Percentiles rank a stretch among this genome's conserved stretches.
Conservation (phyloP, 192 early-diverging fungal species). For the Gonapodya prolifera region DNA sequence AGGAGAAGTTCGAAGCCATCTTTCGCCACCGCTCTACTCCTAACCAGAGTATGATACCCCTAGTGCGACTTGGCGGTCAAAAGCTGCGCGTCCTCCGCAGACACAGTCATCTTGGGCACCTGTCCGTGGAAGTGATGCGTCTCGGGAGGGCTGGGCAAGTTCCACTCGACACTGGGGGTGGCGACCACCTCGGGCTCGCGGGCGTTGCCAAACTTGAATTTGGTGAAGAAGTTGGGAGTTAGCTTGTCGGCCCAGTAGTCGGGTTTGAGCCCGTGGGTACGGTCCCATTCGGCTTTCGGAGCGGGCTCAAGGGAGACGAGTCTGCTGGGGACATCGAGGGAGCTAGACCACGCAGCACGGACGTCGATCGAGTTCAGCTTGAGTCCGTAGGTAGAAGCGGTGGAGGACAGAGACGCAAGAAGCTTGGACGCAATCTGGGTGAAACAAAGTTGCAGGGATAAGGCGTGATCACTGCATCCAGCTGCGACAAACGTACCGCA, state of each 20-base stretch:
- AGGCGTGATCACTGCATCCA: too few relatives aligned
- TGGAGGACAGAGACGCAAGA: background rate
- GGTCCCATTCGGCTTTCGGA: background rate
- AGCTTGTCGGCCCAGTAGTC: conserved; percentile 6
- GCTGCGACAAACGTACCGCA: background rate
- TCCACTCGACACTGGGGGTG: background rate
- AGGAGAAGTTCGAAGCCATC: too few relatives aligned
- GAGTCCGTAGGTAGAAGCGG: background rate
- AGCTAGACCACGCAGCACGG: background rate
- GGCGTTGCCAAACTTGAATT: background rate
- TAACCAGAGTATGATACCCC: too few relatives aligned
- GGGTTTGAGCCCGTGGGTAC: background rate
- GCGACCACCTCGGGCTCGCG: conserved; percentile 1
- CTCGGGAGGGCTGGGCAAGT: conserved; percentile 4
- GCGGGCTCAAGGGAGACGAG: conserved; percentile 2
- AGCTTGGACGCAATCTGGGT: background rate
- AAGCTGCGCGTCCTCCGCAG: background rate
- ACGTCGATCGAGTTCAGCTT: background rate
- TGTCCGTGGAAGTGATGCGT: background rate
- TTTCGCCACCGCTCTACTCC: too few relatives aligned
- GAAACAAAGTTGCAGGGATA: too few relatives aligned
- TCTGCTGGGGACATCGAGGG: background rate
- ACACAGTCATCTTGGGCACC: background rate
- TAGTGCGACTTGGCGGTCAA: too few relatives aligned
- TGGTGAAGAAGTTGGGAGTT: conserved; percentile 1